These are phyloP conservation scores for Mycoemilia scoparia DNA, from an alignment of 192 early-diverging fungal genomes.

Conservation along the genomic window DNA sequence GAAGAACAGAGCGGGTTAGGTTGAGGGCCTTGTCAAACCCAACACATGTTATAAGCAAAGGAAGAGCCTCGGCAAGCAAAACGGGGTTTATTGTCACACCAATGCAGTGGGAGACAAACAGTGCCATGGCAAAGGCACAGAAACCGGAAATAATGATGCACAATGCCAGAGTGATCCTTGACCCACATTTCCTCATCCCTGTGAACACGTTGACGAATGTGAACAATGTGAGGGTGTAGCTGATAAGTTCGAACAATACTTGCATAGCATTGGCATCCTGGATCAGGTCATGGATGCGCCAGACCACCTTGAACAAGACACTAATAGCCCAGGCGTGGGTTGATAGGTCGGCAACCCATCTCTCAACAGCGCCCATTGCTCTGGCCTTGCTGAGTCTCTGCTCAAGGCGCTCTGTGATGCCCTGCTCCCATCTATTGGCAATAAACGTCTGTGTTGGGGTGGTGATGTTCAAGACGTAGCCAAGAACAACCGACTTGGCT, in stretches of 20 bases:
- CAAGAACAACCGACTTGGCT: no score
- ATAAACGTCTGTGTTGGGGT: no score
- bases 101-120: conserved; percentile 45
- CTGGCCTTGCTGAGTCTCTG: no score
- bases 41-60: conserved; percentile 77
- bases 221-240: conserved; percentile 64
- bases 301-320: conserved; percentile 14
- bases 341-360: no score
- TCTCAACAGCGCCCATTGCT: no score
- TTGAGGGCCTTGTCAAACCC: conserved; percentile 77
- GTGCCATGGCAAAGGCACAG: conserved; percentile 58
- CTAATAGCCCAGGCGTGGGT: no score
- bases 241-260: conserved; percentile 54
- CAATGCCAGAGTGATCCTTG: conserved; percentile 54
- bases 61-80: conserved; percentile 67
- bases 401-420: no score
- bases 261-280: conserved; percentile 56
- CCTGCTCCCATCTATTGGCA: no score
- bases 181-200: conserved; percentile 74
- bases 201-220: conserved; percentile 63
- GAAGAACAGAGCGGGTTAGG: conserved; percentile 65
- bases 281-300: conserved; percentile 42
- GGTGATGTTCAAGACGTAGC: no score
- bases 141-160: conserved; percentile 51
- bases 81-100: conserved; percentile 51